Evolutionary conservation across 2,329 filamentous ascomycete genomes (phyloP).

Genomic region (Aspergillus ibericus): DNA sequence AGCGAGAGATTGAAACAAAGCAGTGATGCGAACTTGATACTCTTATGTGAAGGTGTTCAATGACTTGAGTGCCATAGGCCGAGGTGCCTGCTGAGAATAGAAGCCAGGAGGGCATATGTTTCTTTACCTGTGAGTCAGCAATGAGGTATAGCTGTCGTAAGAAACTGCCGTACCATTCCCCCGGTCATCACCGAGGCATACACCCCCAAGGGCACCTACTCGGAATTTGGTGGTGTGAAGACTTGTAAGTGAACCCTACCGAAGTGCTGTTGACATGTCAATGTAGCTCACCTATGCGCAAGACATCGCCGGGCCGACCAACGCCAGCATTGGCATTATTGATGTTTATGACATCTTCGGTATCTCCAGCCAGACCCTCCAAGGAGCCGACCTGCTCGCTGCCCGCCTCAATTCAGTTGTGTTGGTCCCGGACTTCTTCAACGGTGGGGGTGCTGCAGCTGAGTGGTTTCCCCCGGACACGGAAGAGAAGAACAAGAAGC

Average conservation of each 20-base stretch:
- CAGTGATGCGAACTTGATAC: no score
- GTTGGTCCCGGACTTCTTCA: conserved; percentile 45
- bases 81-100: no score
- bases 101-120: no score
- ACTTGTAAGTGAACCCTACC: conserved; percentile 42
- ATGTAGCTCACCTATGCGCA: not conserved
- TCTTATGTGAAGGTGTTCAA: no score
- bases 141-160: no score
- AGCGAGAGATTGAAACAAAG: no score
- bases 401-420: conserved; percentile 41
- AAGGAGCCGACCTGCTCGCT: conserved; percentile 62
- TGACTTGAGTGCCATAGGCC: no score
- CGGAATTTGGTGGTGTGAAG: conserved; percentile 57
- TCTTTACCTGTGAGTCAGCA: no score
- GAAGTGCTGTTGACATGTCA: not conserved
- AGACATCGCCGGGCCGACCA: conserved; percentile 49
- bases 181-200: conserved; percentile 60
- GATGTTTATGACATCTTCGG: conserved; percentile 68
- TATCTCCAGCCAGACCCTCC: conserved; percentile 64
- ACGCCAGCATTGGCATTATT: conserved; percentile 58
- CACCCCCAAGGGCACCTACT: conserved; percentile 56
- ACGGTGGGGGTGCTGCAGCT: conserved; percentile 42
- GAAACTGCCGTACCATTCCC: conserved; percentile 37
- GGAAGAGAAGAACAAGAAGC: conserved; percentile 61
- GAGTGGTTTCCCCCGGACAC: conserved; percentile 62